phyloP scores from a whole-genome alignment of 1,284 basidiomycete genomes.

The Omphalotus olearius region DNA sequence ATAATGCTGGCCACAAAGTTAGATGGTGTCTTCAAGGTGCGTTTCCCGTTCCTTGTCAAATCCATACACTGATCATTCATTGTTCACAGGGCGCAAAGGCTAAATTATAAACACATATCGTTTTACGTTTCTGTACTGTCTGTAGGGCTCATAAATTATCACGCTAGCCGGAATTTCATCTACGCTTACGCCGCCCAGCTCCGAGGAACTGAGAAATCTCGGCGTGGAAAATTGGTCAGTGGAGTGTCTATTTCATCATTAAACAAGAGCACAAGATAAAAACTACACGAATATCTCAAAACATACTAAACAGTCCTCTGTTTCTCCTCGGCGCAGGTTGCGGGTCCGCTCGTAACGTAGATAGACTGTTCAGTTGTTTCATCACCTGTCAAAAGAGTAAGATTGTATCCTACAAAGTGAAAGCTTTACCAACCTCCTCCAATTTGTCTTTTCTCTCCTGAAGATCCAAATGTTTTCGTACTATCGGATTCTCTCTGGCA shows the following conservation, averaged over 20 bases:
- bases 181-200: no score
- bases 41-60: conserved; percentile 13
- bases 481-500: conserved; percentile 89
- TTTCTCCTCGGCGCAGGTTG: conserved; percentile 65
- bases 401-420: neutral
- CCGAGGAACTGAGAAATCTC: no score
- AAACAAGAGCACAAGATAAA: neutral
- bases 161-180: no score
- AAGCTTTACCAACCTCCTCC: conserved; percentile 68
- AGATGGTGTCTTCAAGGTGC: conserved; percentile 74
- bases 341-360: conserved; percentile 75
- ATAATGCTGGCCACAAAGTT: conserved; percentile 91
- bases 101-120: no score
- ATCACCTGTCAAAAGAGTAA: conserved; percentile 57
- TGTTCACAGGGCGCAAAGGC: no score
- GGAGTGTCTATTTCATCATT: no score
- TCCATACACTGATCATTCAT: no score
- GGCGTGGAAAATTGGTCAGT: no score
- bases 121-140: no score
- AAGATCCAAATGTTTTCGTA: conserved; percentile 87
- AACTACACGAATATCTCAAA: neutral
- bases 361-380: conserved; percentile 85
- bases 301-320: conserved; percentile 60
- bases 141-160: no score
- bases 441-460: conserved; percentile 97